Percentiles rank a stretch among this genome's conserved stretches.
Evolutionary conservation across 225 moss, liverwort and hornwort species (phyloP).

Genomic region (Lunularia cruciata): DNA sequence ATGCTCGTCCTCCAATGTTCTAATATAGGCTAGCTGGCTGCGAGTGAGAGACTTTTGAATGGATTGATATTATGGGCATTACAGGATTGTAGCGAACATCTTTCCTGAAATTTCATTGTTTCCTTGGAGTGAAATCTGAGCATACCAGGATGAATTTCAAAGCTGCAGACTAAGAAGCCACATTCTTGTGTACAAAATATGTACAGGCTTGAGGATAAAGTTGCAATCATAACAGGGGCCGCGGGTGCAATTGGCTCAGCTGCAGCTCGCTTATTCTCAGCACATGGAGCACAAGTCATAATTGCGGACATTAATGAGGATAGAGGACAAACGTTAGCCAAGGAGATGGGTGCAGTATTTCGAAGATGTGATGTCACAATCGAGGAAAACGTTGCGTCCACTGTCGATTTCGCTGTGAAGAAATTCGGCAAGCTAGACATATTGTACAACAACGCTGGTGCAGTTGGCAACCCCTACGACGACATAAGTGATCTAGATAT

Average conservation of each 20-base stretch:
- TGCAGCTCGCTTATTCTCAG: background rate
- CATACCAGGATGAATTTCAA: too few relatives aligned
- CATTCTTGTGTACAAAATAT: too few relatives aligned
- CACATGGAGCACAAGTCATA: slow-evolving; percentile 23
- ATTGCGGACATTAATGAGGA: slow-evolving; percentile 10
- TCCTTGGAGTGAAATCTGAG: too few relatives aligned
- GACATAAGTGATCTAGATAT: slow-evolving; percentile 1
- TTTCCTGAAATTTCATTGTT: too few relatives aligned
- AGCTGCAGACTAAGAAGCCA: too few relatives aligned
- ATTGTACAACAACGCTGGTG: slow-evolving; percentile 13
- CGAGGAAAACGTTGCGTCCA: slow-evolving; percentile 10
- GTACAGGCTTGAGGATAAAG: slow-evolving; percentile 20
- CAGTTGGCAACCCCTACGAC: background rate
- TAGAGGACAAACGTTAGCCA: background rate
- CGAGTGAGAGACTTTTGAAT: too few relatives aligned
- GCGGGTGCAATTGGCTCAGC: slow-evolving; percentile 4
- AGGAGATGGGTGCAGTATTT: slow-evolving; percentile 15
- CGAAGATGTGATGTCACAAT: slow-evolving; percentile 12
- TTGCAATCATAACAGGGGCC: slow-evolving; percentile 29
- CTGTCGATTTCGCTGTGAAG: slow-evolving; percentile 23
- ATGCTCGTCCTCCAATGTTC: too few relatives aligned
- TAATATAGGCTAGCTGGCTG: too few relatives aligned
- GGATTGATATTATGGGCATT: too few relatives aligned
- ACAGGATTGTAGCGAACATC: too few relatives aligned
- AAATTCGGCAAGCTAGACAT: slow-evolving; percentile 31